Percentiles rank a stretch among this genome's conserved stretches.
These are phyloP conservation scores for Neurospora sp. DNA, from an alignment of 495 filamentous ascomycete species.

Conservation along the genomic window DNA sequence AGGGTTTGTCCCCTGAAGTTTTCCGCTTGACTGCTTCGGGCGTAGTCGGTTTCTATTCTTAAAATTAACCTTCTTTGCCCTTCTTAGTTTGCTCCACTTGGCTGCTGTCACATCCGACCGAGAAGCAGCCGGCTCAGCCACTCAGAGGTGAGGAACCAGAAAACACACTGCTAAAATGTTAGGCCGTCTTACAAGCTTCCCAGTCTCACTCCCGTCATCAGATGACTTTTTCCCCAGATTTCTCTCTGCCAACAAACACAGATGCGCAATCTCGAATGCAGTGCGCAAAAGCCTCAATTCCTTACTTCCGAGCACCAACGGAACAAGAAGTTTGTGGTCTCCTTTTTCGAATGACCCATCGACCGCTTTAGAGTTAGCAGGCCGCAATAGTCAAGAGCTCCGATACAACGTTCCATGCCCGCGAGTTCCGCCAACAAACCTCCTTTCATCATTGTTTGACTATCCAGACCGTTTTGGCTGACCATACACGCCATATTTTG, in stretches of 20 bases:
- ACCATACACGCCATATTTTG: not conserved
- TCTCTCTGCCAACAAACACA: not conserved
- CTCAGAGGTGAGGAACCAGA: not conserved
- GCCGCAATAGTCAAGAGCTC: not conserved
- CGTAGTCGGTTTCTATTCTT: constrained; percentile 23
- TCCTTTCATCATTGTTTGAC: not conserved
- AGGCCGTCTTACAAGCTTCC: not conserved
- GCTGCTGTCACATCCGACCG: constrained; percentile 8
- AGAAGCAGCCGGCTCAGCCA: constrained; percentile 1
- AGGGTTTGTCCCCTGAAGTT: not conserved
- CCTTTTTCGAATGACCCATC: not conserved
- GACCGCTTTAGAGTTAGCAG: not conserved
- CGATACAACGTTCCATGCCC: not conserved
- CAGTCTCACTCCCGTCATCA: not conserved
- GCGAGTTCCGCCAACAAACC: not conserved
- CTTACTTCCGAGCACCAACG: not conserved
- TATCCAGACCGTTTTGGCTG: not conserved
- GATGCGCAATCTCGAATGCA: not conserved
- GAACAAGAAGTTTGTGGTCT: not conserved
- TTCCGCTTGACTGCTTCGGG: constrained; percentile 5
- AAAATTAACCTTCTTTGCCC: constrained; percentile 19
- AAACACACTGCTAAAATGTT: not conserved
- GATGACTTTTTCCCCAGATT: not conserved
- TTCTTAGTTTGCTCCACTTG: not conserved
- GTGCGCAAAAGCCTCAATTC: not conserved